Evolutionary conservation across 192 early-diverging fungal genomes (phyloP), one percentile per base, ranked within the genome.

Genomic region (Spizellomyces sp.): DNA sequence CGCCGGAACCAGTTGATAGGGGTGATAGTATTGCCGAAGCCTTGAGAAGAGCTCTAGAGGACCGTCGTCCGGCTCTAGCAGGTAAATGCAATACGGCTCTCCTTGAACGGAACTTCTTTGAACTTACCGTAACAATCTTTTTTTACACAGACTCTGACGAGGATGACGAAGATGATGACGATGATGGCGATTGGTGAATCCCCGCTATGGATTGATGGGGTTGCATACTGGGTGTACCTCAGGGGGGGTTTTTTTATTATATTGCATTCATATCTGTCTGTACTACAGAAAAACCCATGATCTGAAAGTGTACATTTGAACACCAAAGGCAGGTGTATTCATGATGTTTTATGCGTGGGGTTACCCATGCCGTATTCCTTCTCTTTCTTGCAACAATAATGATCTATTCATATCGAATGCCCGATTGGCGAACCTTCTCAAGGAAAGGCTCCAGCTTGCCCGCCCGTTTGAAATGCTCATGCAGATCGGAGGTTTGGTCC

Each of bases 131-230:
- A 10, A 36, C 6, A 45, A 9, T 36, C 48, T 48, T 22, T 64
- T 47, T 59, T 58, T 55, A 79, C 48, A 70, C 67, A 27, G 72
- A 80, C 21, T 71, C 73, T n/a, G 70, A 72, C 41, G 73, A 75
- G 5, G 75, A 78, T 64, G 76, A 75, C 44, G 75, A 70, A 5
- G 79, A 80, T 7, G 65, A 48, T 6, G 77, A 76, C 52, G 77
- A 79, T 36, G 75, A 70, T n/a, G 71, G 66, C 27, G 27, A 36
- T 36, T 36, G 27, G 27, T 36, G 27, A 36, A 2, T 3, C 27
- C 27, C 27, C 27, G 27, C 27, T 36, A 36, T 36, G 0, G 27
- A 36, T 36, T 36, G 27, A 36, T 36, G 27, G 3, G 27, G 1
- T 36, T 2, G 27, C 27, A 36, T 36, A 36, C 27, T 36, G 3